Percentiles rank a stretch among this genome's conserved stretches.
Conservation (phyloP, 345 rosid species). For the Populus tremula region DNA sequence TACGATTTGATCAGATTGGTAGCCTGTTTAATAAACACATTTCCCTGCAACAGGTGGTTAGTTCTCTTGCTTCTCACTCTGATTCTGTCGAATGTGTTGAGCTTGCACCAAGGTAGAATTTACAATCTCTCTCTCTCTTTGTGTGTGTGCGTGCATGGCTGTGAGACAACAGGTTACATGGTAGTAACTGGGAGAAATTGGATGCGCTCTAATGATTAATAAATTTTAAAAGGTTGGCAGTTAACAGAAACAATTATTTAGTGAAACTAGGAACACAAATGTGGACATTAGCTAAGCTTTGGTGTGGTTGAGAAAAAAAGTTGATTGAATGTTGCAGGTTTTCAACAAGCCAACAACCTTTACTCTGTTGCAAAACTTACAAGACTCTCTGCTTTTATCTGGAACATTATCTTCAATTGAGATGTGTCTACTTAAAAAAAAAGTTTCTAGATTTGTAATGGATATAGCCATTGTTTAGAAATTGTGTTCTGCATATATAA, state of each 20-base stretch:
- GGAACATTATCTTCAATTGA: neutral
- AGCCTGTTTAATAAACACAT: conserved; percentile 9
- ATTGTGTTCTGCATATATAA: neutral
- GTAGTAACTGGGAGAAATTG: neutral
- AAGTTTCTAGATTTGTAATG: neutral
- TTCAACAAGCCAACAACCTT: neutral
- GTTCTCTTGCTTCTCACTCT: conserved; percentile 56
- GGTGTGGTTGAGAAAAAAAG: neutral
- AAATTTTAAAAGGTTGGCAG: neutral
- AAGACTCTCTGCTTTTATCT: neutral
- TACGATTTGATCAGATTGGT: neutral
- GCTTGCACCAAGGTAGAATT: conserved; percentile 58
- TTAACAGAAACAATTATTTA: neutral
- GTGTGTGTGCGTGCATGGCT: neutral
- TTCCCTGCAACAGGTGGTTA: conserved; percentile 63
- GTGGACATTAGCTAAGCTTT: neutral
- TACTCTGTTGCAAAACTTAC: neutral
- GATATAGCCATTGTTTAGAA: neutral
- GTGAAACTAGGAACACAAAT: neutral
- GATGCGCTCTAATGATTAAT: neutral
- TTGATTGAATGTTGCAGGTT: neutral
- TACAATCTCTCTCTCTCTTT: neutral
- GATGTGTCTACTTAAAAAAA: neutral
- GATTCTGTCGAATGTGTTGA: conserved; percentile 73
- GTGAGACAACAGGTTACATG: neutral